Conservation (phyloP, 2,329 filamentous ascomycete species). For the Claviceps purpurea region DNA sequence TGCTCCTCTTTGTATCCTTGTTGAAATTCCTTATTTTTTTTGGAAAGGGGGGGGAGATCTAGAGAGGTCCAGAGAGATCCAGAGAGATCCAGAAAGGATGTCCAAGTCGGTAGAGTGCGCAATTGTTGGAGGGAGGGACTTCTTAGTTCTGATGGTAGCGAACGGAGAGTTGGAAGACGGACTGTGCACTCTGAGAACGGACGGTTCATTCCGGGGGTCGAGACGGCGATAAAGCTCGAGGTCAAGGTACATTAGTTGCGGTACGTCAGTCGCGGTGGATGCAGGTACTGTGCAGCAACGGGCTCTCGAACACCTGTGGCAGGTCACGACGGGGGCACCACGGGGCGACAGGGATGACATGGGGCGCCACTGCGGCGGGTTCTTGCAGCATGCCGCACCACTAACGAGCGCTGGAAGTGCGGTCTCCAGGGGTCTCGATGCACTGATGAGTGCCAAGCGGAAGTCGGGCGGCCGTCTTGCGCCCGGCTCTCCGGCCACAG, state of each 20-base stretch:
- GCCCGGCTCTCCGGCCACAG: background rate
- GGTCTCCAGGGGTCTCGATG: background rate
- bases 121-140: background rate
- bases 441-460: background rate
- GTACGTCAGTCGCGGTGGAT: too few relatives aligned
- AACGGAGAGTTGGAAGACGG: background rate
- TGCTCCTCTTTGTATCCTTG: background rate
- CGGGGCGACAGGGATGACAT: background rate
- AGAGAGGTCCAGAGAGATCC: too few relatives aligned
- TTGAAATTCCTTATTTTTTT: background rate
- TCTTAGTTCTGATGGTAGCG: background rate
- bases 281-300: too few relatives aligned
- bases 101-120: background rate
- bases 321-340: background rate
- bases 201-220: background rate
- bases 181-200: background rate
- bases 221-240: background rate
- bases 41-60: too few relatives aligned
- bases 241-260: too few relatives aligned
- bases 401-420: background rate
- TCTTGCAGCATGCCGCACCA: background rate
- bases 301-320: too few relatives aligned
- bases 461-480: background rate
- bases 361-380: background rate
- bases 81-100: background rate